Evolutionary conservation across 495 filamentous ascomycete species (phyloP).

Genomic region (Usnea hakonensis): DNA sequence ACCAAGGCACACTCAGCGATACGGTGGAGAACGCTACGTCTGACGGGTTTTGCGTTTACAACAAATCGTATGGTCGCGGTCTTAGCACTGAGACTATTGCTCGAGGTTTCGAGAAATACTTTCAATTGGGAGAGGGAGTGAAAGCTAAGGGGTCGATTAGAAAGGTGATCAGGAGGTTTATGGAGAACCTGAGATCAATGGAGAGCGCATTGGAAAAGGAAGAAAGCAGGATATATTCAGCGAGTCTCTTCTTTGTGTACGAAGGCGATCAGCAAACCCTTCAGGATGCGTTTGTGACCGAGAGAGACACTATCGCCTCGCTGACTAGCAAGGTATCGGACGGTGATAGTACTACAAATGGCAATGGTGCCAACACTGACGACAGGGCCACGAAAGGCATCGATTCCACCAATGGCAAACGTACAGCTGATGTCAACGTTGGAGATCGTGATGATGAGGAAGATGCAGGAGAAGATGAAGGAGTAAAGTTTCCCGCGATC

Average conservation of each 20-base stretch:
- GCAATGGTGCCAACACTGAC: constrained; percentile 5
- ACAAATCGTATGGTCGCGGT: constrained; percentile 78
- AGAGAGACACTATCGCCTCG: constrained; percentile 33
- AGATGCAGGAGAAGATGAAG: constrained; percentile 59
- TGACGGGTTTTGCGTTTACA: constrained; percentile 64
- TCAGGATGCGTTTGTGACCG: constrained; percentile 55
- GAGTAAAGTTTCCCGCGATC: constrained; percentile 60
- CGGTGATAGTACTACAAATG: background rate
- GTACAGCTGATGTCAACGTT: constrained; percentile 36
- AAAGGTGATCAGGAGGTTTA: constrained; percentile 47
- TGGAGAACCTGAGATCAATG: constrained; percentile 57
- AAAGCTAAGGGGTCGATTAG: constrained; percentile 44
- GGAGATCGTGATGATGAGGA: constrained; percentile 45
- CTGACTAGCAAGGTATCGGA: background rate
- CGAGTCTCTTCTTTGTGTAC: constrained; percentile 83
- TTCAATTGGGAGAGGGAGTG: constrained; percentile 56
- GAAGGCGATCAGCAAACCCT: constrained; percentile 75
- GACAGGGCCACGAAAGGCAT: constrained; percentile 11
- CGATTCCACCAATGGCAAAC: constrained; percentile 23
- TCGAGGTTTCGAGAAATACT: constrained; percentile 67
- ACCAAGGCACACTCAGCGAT: constrained; percentile 51
- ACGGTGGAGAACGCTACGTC: constrained; percentile 34
- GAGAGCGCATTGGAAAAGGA: constrained; percentile 58
- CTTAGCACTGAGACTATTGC: constrained; percentile 65
- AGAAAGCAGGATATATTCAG: constrained; percentile 91